Evolutionary conservation across 345 rosid species (phyloP).

Genomic region (Rhizophora mangle): DNA sequence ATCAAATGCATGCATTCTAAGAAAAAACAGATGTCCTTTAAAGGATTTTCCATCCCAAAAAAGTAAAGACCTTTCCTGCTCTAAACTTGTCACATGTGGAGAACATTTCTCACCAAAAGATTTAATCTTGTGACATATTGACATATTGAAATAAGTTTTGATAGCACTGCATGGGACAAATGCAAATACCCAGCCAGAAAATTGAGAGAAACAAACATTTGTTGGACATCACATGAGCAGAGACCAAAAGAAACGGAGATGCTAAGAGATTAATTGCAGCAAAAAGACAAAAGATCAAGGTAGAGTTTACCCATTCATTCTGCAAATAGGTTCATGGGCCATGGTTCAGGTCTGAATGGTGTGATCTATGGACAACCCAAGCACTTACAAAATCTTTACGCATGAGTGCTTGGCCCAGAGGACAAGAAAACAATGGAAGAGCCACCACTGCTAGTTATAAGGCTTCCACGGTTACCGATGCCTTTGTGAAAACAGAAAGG

Average conservation of each 20-base stretch:
- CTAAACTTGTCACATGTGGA: no score
- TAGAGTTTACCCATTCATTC: background rate
- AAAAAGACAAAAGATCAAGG: background rate
- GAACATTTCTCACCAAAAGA: no score
- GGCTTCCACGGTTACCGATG: slow-evolving; percentile 51
- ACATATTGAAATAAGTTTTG: no score
- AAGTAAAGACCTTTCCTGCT: no score
- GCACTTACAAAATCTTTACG: slow-evolving; percentile 15
- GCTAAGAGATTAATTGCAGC: background rate
- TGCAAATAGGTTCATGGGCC: background rate
- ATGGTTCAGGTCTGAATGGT: background rate
- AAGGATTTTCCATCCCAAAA: no score
- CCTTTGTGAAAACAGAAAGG: slow-evolving; percentile 93
- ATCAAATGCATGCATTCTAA: no score
- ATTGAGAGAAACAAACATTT: background rate
- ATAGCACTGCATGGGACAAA: no score
- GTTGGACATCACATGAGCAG: background rate
- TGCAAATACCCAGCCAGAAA: no score
- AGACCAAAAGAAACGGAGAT: background rate
- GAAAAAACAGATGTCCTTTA: no score
- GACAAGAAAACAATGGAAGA: slow-evolving; percentile 11
- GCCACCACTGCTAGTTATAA: slow-evolving; percentile 35
- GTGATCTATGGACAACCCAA: background rate
- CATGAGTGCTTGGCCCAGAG: slow-evolving; percentile 25
- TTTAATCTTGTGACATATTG: no score